A percentile compares a stretch with the other conserved stretches of the same genome.
Evolutionary conservation across 805 yeast species (phyloP).

Genomic region (Jamesozyma rosinii): DNA sequence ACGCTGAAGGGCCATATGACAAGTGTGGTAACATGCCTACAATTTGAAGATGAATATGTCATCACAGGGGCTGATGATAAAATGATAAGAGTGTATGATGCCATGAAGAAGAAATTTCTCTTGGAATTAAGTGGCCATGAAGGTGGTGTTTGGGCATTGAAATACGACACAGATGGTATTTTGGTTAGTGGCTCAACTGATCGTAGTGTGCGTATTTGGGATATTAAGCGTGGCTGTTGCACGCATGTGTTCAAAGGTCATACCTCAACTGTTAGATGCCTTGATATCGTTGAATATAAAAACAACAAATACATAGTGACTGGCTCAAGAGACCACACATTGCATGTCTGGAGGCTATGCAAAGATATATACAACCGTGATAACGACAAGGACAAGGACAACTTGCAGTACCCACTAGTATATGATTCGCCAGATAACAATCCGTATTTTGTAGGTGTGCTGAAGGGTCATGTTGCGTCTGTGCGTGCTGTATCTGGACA

Average conservation of each 20-base stretch:
- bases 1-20: conserved; percentile 62
- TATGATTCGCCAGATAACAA: conserved; percentile 32
- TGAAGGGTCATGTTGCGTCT: conserved; percentile 68
- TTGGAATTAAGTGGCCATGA: conserved; percentile 74
- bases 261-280: conserved; percentile 84
- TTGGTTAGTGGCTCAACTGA: conserved; percentile 93
- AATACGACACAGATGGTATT: conserved; percentile 62
- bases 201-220: conserved; percentile 90
- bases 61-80: conserved; percentile 90
- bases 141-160: conserved; percentile 98
- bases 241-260: conserved; percentile 90
- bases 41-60: conserved; percentile 81
- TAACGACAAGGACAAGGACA: conserved; percentile 64
- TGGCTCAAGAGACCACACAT: conserved; percentile 69
- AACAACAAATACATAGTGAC: conserved; percentile 68
- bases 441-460: conserved; percentile 58
- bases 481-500: conserved; percentile 84
- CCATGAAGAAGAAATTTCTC: conserved; percentile 57
- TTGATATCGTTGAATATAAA: conserved; percentile 67
- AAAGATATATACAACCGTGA: conserved; percentile 52
- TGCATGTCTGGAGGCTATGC: conserved; percentile 81
- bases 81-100: conserved; percentile 69
- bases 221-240: conserved; percentile 71
- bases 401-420: conserved; percentile 37
- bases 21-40: conserved; percentile 88